Conservation (phyloP, 2,329 filamentous ascomycete genomes). For the Aaosphaeria arxii region DNA sequence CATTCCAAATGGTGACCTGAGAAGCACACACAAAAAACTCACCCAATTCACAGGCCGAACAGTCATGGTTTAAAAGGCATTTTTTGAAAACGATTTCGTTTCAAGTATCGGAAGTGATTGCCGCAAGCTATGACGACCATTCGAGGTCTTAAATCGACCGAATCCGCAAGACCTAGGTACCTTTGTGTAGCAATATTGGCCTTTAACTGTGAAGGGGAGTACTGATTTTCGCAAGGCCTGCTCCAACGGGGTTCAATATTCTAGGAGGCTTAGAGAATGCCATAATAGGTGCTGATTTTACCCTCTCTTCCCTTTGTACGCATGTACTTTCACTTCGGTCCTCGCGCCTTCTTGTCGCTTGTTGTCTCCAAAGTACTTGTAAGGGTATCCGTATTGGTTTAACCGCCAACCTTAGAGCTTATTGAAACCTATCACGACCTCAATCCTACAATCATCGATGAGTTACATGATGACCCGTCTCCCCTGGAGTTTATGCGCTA, state of each 20-base stretch:
- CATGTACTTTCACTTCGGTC: not conserved
- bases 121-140: too few relatives aligned
- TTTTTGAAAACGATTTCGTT: too few relatives aligned
- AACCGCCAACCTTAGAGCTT: constrained; percentile 37
- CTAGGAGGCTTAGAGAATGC: constrained; percentile 24
- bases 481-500: constrained; percentile 78
- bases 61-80: too few relatives aligned
- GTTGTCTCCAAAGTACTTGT: not conserved
- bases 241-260: constrained; percentile 25
- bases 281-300: constrained; percentile 32
- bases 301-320: not conserved
- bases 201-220: too few relatives aligned
- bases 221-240: constrained; percentile 13
- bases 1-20: too few relatives aligned
- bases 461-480: constrained; percentile 63
- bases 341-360: not conserved
- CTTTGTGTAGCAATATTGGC: too few relatives aligned
- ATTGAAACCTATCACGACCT: constrained; percentile 72
- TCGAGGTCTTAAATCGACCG: too few relatives aligned
- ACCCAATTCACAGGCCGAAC: too few relatives aligned
- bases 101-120: too few relatives aligned
- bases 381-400: too few relatives aligned
- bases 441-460: constrained; percentile 60
- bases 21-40: too few relatives aligned
- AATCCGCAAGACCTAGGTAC: too few relatives aligned